A percentile compares a stretch with the other conserved stretches of the same genome.
Evolutionary conservation across 1,284 basidiomycete species (phyloP).

Genomic region (Coniophora puteana): DNA sequence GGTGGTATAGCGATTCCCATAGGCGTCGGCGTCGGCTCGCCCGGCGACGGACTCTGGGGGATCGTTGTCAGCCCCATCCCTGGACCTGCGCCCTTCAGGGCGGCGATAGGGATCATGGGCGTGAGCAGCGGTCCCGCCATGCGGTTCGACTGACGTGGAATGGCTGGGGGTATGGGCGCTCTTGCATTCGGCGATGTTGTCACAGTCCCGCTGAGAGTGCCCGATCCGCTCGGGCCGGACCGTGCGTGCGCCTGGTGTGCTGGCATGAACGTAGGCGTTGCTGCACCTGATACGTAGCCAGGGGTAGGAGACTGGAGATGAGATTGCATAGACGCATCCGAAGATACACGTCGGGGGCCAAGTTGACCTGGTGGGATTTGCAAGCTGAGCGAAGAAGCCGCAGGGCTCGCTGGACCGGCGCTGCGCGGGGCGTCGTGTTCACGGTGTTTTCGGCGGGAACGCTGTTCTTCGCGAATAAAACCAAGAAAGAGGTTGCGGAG

Average conservation of each 20-base stretch:
- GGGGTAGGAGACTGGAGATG: constrained; percentile 23
- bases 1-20: constrained; percentile 23
- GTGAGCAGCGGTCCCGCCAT: constrained; percentile 52
- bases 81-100: constrained; percentile 20
- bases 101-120: constrained; percentile 52
- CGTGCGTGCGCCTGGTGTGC: no score
- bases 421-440: constrained; percentile 13
- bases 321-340: no score
- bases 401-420: constrained; percentile 22
- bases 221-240: no score
- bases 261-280: no score
- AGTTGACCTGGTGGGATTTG: no score
- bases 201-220: constrained; percentile 19
- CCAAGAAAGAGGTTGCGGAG: constrained; percentile 69
- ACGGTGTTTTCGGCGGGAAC: constrained; percentile 36
- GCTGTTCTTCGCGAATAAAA: constrained; percentile 66
- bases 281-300: no score
- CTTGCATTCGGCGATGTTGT: constrained; percentile 28
- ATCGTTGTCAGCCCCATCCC: constrained; percentile 28
- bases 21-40: constrained; percentile 29
- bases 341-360: no score
- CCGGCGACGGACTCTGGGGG: constrained; percentile 25
- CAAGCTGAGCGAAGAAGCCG: no score
- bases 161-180: constrained; percentile 57
- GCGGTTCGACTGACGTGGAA: constrained; percentile 34